A percentile compares a stretch with the other conserved stretches of the same genome.
Conservation (phyloP, 2,329 filamentous ascomycete genomes). For the Colletotrichum godetiae region DNA sequence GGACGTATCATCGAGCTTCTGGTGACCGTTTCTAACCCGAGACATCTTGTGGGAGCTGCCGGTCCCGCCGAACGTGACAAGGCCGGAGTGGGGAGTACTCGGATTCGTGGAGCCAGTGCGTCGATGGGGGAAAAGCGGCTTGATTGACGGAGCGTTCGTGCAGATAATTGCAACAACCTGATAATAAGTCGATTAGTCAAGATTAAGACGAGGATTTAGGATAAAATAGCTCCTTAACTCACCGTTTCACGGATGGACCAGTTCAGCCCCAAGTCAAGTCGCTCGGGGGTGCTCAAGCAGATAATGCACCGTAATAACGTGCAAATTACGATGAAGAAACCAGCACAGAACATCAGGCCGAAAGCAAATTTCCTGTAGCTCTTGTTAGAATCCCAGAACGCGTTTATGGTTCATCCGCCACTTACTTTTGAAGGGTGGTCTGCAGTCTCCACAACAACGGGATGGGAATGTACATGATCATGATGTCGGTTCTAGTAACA, state of each 20-base stretch:
- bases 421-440: conserved; percentile 21
- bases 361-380: conserved; percentile 30
- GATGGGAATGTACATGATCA: conserved; percentile 32
- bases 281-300: conserved; percentile 23
- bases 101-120: conserved; percentile 13
- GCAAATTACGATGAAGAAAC: conserved; percentile 36
- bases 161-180: conserved; percentile 28
- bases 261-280: conserved; percentile 23
- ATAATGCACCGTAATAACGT: conserved; percentile 34
- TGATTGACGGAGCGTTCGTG: conserved; percentile 31
- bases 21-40: conserved; percentile 6
- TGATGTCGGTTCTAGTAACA: conserved; percentile 2
- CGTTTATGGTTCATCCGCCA: fast-evolving
- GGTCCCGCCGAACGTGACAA: conserved; percentile 26
- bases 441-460: conserved; percentile 28
- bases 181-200: background rate
- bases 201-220: no score
- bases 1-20: conserved; percentile 15
- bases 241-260: conserved; percentile 37
- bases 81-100: conserved; percentile 10
- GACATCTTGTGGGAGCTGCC: conserved; percentile 14
- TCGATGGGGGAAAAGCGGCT: conserved; percentile 23
- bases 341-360: conserved; percentile 35
- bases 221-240: background rate
- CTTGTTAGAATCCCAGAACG: background rate